These are phyloP conservation scores for Pluteus cervinus DNA, from an alignment of 768 basidiomycete species.

Conservation along the genomic window DNA sequence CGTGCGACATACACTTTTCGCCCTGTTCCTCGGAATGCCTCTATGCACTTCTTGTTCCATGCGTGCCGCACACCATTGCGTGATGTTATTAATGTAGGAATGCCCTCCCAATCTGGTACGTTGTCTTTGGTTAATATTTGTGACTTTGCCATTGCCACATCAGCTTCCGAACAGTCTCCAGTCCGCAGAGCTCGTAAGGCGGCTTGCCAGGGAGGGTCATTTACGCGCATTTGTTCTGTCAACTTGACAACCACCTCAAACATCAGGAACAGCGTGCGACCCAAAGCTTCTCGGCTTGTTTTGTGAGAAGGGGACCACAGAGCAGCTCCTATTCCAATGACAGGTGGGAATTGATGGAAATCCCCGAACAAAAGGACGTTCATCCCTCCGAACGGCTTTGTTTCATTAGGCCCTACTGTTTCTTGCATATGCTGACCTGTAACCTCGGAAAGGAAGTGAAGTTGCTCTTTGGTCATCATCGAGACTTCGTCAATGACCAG, in stretches of 20 bases:
- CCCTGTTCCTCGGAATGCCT: conserved; percentile 12
- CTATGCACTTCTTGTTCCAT: conserved; percentile 21
- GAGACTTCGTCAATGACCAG: conserved; percentile 36
- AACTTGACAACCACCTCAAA: conserved; percentile 29
- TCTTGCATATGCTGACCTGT: conserved; percentile 8
- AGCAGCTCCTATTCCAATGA: conserved; percentile 15
- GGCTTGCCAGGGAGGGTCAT: conserved; percentile 22
- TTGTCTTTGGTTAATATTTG: too few relatives aligned
- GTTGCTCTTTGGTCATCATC: conserved; percentile 24
- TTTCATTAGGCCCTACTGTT: conserved; percentile 1
- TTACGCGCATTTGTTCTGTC: conserved; percentile 26
- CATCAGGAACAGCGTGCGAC: conserved; percentile 18
- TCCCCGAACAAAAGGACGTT: conserved; percentile 35
- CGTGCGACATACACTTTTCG: conserved; percentile 14
- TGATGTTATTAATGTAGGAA: too few relatives aligned
- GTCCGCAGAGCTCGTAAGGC: conserved; percentile 21
- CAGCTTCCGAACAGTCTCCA: conserved; percentile 20
- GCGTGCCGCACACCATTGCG: conserved; percentile 9
- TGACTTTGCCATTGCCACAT: too few relatives aligned
- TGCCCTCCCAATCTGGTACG: too few relatives aligned
- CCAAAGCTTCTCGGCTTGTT: conserved; percentile 7
- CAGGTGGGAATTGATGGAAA: conserved; percentile 41
- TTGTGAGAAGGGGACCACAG: conserved; percentile 15
- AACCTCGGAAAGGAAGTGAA: conserved; percentile 15
- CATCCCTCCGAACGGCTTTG: conserved; percentile 27